Percentiles rank a stretch among this genome's conserved stretches.
Conservation (phyloP, 805 yeast species). For the Lipomyces starkeyi region DNA sequence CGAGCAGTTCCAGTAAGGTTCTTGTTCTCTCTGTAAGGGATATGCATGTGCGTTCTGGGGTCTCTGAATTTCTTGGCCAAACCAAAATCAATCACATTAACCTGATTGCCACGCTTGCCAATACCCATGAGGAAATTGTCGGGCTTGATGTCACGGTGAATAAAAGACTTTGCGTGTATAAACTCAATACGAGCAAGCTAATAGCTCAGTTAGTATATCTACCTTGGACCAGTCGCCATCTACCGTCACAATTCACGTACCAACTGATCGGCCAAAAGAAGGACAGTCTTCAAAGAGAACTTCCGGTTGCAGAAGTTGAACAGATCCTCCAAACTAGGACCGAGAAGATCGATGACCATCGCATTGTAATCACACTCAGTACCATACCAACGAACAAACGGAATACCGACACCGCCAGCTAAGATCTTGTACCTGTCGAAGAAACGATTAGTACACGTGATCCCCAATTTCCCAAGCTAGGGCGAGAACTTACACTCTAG, state of each 20-base stretch:
- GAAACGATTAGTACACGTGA: neutral
- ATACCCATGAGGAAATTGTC: conserved; percentile 87
- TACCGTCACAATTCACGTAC: conserved; percentile 34
- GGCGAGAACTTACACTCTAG: conserved; percentile 61
- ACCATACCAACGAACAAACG: conserved; percentile 96
- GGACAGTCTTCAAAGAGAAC: conserved; percentile 90
- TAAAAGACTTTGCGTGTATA: conserved; percentile 92
- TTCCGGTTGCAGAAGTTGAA: conserved; percentile 95
- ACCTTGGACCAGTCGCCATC: neutral
- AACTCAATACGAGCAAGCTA: conserved; percentile 85
- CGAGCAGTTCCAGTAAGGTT: conserved; percentile 97
- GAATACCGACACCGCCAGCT: conserved; percentile 96
- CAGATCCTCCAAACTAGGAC: conserved; percentile 93
- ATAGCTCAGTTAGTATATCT: neutral
- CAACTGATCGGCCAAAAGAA: conserved; percentile 91
- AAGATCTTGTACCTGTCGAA: conserved; percentile 69
- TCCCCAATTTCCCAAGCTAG: neutral
- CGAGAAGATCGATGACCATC: conserved; percentile 93
- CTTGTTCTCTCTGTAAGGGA: conserved; percentile 95
- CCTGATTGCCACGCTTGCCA: conserved; percentile 93
- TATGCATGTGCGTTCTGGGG: conserved; percentile 91
- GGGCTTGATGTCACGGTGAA: conserved; percentile 83
- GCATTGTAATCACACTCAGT: conserved; percentile 96
- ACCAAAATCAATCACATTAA: conserved; percentile 92
- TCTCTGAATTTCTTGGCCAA: conserved; percentile 93